Conservation (phyloP, 1,139 yeast genomes). For the Blastobotrys proliferans region DNA sequence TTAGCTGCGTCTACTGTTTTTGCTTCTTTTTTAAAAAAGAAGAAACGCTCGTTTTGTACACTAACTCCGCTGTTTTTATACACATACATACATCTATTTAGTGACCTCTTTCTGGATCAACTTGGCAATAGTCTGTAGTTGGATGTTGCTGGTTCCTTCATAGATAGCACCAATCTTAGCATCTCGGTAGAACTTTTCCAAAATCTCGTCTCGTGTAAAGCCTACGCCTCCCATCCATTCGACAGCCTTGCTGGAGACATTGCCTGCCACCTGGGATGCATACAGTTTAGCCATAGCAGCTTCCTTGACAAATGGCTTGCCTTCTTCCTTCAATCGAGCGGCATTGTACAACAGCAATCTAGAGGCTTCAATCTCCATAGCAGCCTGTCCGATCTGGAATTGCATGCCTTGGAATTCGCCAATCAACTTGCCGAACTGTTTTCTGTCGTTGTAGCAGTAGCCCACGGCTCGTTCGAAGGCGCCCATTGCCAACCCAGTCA, state of each 20-base stretch:
- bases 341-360: conserved; percentile 43
- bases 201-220: conserved; percentile 41
- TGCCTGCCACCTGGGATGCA: conserved; percentile 42
- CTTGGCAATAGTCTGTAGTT: conserved; percentile 43
- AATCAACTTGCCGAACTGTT: conserved; percentile 42
- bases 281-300: conserved; percentile 46
- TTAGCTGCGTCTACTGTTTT: no score
- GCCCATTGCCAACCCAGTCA: conserved; percentile 44
- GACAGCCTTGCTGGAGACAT: conserved; percentile 40
- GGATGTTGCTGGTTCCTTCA: conserved; percentile 45
- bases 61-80: no score
- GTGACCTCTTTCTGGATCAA: conserved; percentile 35
- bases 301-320: conserved; percentile 39
- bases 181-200: conserved; percentile 44
- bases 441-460: conserved; percentile 40
- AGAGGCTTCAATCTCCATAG: conserved; percentile 44
- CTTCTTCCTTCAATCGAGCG: conserved; percentile 43
- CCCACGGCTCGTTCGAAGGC: conserved; percentile 41
- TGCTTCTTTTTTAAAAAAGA: no score
- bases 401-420: conserved; percentile 47
- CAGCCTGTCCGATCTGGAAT: conserved; percentile 44
- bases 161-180: conserved; percentile 45
- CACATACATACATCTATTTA: conserved; percentile 6
- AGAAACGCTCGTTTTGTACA: no score
- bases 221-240: conserved; percentile 50